These are phyloP conservation scores for Kalmusia sp. DNA, from an alignment of 2,329 filamentous ascomycete species.

Conservation along the genomic window DNA sequence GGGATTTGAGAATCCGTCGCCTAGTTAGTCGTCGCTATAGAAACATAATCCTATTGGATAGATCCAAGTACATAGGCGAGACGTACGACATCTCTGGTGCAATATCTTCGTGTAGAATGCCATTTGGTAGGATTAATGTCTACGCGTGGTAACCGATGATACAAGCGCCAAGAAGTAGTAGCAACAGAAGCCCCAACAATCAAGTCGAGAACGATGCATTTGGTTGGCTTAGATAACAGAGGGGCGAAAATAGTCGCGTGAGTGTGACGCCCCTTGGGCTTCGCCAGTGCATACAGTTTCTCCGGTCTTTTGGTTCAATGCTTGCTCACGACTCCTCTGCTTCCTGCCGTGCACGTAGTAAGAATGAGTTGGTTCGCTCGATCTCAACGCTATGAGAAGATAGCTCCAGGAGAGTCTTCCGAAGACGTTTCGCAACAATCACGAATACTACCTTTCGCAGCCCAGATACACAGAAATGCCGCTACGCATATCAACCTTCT, in stretches of 20 bases:
- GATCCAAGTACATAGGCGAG: neutral
- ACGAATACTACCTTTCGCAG: neutral
- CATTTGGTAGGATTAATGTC: too few species aligned
- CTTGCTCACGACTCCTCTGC: neutral
- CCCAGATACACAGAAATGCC: neutral
- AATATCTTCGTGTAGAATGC: too few species aligned
- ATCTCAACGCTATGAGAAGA: neutral
- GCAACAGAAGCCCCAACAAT: neutral
- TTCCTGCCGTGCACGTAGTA: neutral
- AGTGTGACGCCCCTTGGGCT: neutral
- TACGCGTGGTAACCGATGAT: too few species aligned
- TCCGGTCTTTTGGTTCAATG: neutral
- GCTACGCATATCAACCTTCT: neutral
- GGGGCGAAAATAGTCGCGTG: neutral
- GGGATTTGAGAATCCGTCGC: neutral
- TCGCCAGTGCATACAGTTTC: neutral
- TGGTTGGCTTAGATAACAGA: neutral
- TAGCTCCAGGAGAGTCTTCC: neutral
- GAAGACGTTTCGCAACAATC: conserved; percentile 1
- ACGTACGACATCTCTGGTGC: too few species aligned
- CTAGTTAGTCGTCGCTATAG: neutral
- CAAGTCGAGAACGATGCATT: neutral
- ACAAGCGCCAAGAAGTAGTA: neutral
- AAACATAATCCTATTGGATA: neutral
- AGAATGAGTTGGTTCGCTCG: neutral